phyloP scores from a whole-genome alignment of 768 basidiomycete species.

The Podaxis carcinomalis region DNA sequence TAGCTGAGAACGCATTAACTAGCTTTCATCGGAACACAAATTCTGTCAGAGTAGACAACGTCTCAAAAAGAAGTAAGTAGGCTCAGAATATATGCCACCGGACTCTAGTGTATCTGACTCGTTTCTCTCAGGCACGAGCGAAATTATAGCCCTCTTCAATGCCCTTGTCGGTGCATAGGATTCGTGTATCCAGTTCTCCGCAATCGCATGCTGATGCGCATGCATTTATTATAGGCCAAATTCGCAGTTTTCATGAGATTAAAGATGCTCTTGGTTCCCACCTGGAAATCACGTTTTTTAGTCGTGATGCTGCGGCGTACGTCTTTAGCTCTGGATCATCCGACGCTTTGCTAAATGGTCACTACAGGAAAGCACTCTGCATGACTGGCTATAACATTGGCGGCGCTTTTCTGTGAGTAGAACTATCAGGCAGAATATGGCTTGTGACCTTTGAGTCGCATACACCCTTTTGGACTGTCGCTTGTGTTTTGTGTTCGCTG shows the following conservation, averaged over 20 bases:
- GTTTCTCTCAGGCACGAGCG: conserved; percentile 25
- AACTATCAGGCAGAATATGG: not conserved
- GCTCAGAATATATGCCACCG: not conserved
- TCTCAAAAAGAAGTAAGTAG: conserved; percentile 33
- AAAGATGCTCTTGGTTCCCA: conserved; percentile 33
- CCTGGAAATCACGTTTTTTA: conserved; percentile 51
- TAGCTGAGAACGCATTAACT: not conserved
- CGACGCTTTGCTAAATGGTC: conserved; percentile 5
- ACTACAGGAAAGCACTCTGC: conserved; percentile 56
- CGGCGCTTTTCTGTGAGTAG: conserved; percentile 51
- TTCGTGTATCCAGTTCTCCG: not conserved
- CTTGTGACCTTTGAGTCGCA: not conserved
- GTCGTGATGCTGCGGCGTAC: conserved; percentile 50
- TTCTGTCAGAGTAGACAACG: conserved; percentile 47
- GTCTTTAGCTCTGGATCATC: conserved; percentile 14
- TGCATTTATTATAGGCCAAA: conserved; percentile 37
- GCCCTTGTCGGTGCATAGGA: conserved; percentile 45
- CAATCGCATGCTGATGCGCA: not conserved
- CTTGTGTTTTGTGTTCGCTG: conserved; percentile 18
- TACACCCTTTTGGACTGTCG: not conserved
- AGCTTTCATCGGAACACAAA: conserved; percentile 22
- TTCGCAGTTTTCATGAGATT: conserved; percentile 40
- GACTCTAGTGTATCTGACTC: not conserved
- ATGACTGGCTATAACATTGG: conserved; percentile 60
- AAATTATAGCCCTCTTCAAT: conserved; percentile 54